These are phyloP conservation scores for Umbellularia californica DNA, from an alignment of 164 flowering plant species.

Conservation along the genomic window DNA sequence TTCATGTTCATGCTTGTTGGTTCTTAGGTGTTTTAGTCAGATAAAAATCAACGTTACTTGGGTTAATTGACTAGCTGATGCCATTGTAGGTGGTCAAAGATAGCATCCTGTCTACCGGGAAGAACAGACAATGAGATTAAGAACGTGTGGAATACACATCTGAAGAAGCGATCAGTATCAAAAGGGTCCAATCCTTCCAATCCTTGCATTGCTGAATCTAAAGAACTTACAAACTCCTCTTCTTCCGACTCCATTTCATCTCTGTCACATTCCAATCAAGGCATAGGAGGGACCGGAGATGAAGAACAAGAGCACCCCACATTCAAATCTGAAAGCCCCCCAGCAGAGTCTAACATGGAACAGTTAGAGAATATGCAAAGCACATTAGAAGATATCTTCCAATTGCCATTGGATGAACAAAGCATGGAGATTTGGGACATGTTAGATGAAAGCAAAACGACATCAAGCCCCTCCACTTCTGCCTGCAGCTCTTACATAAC, in stretches of 20 bases:
- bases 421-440: neutral
- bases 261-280: conserved; percentile 8
- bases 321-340: conserved; percentile 1
- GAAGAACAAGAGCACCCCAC: neutral
- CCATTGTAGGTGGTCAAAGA: conserved; percentile 64
- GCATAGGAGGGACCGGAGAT: neutral
- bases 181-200: conserved; percentile 2
- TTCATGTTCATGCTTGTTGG: neutral
- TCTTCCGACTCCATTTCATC: conserved; percentile 18
- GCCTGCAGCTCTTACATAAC: conserved; percentile 11
- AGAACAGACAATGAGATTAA: conserved; percentile 89
- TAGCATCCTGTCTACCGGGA: conserved; percentile 73
- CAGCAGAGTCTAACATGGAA: neutral
- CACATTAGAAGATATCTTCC: neutral
- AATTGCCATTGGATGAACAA: too few species aligned
- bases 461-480: conserved; percentile 11
- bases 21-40: neutral
- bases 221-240: conserved; percentile 3
- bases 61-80: neutral
- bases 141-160: conserved; percentile 79
- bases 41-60: too few species aligned
- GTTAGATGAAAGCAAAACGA: conserved; percentile 8
- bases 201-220: conserved; percentile 1
- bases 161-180: conserved; percentile 46
- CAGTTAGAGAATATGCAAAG: neutral